These are phyloP conservation scores for Metschnikowia hibisci DNA, from an alignment of 805 yeast genomes.

Conservation along the genomic window DNA sequence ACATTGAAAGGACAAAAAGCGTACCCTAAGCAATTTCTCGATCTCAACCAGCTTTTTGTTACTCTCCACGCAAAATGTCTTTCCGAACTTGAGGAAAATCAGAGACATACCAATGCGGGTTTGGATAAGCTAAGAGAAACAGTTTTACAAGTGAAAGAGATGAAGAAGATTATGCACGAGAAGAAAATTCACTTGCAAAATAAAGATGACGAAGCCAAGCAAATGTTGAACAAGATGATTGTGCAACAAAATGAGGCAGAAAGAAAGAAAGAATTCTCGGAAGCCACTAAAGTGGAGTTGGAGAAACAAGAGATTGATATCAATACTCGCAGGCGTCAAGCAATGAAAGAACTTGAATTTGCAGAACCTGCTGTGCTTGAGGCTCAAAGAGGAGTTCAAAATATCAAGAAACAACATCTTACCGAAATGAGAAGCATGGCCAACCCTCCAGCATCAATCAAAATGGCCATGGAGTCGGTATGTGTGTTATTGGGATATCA, in stretches of 20 bases:
- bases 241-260: constrained; percentile 90
- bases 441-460: constrained; percentile 87
- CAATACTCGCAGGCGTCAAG: constrained; percentile 48
- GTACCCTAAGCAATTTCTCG: constrained; percentile 57
- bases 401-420: constrained; percentile 86
- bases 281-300: constrained; percentile 67
- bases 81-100: constrained; percentile 54
- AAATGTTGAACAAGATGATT: constrained; percentile 71
- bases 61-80: constrained; percentile 41
- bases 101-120: constrained; percentile 70
- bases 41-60: constrained; percentile 45
- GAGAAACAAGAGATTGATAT: constrained; percentile 64
- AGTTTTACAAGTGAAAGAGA: constrained; percentile 60
- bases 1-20: constrained; percentile 13
- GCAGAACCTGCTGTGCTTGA: constrained; percentile 84
- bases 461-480: constrained; percentile 81
- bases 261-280: constrained; percentile 79
- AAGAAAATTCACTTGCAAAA: constrained; percentile 47
- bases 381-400: constrained; percentile 86
- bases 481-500: constrained; percentile 75
- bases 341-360: constrained; percentile 58
- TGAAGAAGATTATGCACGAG: constrained; percentile 50
- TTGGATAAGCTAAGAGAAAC: constrained; percentile 74
- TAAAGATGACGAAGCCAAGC: constrained; percentile 68
- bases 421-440: constrained; percentile 86